Evolutionary conservation across 352 stramenopile species (phyloP).

Genomic region (Phytophthora ramorum): DNA sequence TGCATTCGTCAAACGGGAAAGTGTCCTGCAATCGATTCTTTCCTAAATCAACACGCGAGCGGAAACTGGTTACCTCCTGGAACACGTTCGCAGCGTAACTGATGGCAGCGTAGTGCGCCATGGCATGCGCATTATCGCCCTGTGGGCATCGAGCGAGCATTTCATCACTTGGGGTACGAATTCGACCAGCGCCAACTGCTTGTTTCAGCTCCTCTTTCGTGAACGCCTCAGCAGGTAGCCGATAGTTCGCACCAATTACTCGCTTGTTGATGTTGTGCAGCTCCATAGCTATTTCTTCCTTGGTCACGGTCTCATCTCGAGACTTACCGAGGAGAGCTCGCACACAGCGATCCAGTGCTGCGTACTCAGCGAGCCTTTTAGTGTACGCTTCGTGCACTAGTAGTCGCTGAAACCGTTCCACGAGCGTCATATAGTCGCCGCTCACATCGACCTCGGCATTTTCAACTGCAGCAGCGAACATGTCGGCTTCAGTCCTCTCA

Average conservation of each 20-base stretch:
- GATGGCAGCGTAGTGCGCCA: conserved; percentile 74
- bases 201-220: conserved; percentile 64
- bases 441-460: conserved; percentile 69
- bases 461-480: conserved; percentile 39
- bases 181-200: conserved; percentile 50
- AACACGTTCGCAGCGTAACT: conserved; percentile 65
- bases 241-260: conserved; percentile 33
- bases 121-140: conserved; percentile 59
- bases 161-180: conserved; percentile 53
- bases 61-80: conserved; percentile 68
- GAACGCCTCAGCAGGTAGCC: conserved; percentile 68
- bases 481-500: conserved; percentile 29
- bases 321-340: conserved; percentile 51
- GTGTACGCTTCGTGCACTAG: conserved; percentile 78
- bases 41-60: conserved; percentile 46
- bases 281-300: conserved; percentile 70
- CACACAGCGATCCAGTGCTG: conserved; percentile 70
- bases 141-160: conserved; percentile 57
- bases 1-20: conserved; percentile 49
- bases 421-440: conserved; percentile 70
- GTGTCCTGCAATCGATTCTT: conserved; percentile 51
- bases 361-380: conserved; percentile 63
- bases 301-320: conserved; percentile 65
- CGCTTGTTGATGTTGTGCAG: conserved; percentile 44
- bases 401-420: conserved; percentile 71